phyloP scores from a whole-genome alignment of 495 filamentous ascomycete genomes.

The Penicillium psychrofluorescens region DNA sequence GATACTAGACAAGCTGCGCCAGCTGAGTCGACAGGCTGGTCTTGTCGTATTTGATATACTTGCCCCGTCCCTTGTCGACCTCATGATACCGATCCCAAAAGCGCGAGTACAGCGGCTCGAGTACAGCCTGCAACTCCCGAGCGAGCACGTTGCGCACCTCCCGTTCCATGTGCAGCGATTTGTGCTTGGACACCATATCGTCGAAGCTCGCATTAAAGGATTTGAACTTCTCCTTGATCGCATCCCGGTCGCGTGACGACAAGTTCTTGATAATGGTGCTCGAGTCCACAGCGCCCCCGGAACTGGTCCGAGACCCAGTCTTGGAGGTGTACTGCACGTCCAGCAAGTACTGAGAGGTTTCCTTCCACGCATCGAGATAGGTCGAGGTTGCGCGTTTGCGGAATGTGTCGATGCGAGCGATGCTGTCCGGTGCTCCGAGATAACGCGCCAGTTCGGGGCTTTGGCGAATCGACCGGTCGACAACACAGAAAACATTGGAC shows the following conservation, averaged over 20 bases:
- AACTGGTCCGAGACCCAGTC: conserved; percentile 51
- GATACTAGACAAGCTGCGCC: conserved; percentile 25
- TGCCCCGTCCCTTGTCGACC: conserved; percentile 91
- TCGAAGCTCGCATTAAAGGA: conserved; percentile 89
- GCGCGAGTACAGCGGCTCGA: conserved; percentile 88
- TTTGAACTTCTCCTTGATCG: conserved; percentile 92
- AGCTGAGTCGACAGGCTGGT: conserved; percentile 42
- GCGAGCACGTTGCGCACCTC: conserved; percentile 75
- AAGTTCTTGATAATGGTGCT: conserved; percentile 75
- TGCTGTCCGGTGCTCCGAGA: conserved; percentile 54
- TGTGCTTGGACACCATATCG: conserved; percentile 74
- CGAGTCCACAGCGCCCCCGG: conserved; percentile 62
- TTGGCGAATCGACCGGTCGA: conserved; percentile 76
- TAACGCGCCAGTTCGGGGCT: conserved; percentile 67
- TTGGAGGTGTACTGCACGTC: conserved; percentile 90
- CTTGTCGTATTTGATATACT: conserved; percentile 97
- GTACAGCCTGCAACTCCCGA: conserved; percentile 77
- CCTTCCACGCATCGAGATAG: conserved; percentile 85
- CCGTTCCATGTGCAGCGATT: conserved; percentile 71
- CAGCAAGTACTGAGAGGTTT: conserved; percentile 74
- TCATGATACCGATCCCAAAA: conserved; percentile 99
- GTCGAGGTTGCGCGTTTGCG: conserved; percentile 75
- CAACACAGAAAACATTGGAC: conserved; percentile 77
- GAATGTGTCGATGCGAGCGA: conserved; percentile 67
- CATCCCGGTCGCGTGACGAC: conserved; percentile 83